Evolutionary conservation across 768 basidiomycete genomes (phyloP).

Genomic region (Macrocybe gigantea): DNA sequence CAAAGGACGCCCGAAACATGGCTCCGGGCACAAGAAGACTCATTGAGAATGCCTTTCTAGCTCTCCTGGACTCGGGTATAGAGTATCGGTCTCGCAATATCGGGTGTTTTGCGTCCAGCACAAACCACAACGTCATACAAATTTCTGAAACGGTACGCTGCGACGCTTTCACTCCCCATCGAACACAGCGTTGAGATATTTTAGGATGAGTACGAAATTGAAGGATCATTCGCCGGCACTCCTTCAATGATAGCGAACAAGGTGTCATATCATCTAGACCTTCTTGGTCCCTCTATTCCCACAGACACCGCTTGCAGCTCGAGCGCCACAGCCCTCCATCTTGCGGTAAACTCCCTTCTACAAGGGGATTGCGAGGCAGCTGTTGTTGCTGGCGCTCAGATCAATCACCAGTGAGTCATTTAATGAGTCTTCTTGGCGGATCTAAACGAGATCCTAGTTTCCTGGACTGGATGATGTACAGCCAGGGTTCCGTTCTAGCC

Average conservation of each 20-base stretch:
- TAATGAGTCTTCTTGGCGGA: not conserved
- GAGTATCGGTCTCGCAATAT: constrained; percentile 32
- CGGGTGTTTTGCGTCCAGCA: constrained; percentile 31
- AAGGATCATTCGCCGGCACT: constrained; percentile 25
- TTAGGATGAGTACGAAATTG: constrained; percentile 28
- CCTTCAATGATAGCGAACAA: constrained; percentile 33
- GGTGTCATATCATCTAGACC: constrained; percentile 34
- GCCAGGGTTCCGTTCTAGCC: constrained; percentile 30
- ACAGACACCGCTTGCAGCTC: constrained; percentile 48
- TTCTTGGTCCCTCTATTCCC: constrained; percentile 42
- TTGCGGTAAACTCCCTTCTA: constrained; percentile 37
- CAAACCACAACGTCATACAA: constrained; percentile 11
- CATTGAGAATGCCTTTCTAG: constrained; percentile 22
- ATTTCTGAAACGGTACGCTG: constrained; percentile 10
- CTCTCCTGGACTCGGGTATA: constrained; percentile 37
- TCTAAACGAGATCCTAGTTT: constrained; percentile 16
- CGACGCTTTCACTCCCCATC: not conserved
- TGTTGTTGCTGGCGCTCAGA: constrained; percentile 37
- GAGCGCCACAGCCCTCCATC: constrained; percentile 38
- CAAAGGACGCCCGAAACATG: constrained; percentile 24
- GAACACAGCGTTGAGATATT: not conserved
- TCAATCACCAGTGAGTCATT: constrained; percentile 30
- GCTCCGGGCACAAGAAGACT: constrained; percentile 22
- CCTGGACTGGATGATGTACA: constrained; percentile 30
- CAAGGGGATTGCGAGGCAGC: constrained; percentile 43